phyloP scores from a whole-genome alignment of 2,329 filamentous ascomycete genomes.

The Fusarium zealandicum region DNA sequence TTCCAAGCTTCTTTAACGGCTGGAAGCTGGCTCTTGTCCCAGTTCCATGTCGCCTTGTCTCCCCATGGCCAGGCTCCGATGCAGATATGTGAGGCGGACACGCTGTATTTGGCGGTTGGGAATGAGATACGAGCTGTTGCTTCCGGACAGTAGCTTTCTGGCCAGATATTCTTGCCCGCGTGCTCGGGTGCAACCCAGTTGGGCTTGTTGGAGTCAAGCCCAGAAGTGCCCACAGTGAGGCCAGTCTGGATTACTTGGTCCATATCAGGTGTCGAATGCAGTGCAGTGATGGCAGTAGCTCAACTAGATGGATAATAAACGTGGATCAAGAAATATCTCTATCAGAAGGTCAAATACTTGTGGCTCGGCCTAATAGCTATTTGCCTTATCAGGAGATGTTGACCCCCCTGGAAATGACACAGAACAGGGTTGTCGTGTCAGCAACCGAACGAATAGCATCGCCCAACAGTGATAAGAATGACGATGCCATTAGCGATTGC shows the following conservation, averaged over 20 bases:
- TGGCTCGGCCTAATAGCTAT: no score
- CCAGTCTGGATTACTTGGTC: not conserved
- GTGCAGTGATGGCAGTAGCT: no score
- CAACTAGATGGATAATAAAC: no score
- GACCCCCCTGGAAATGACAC: no score
- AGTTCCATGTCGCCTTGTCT: conserved; percentile 13
- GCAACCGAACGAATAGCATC: no score
- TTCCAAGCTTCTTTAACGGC: conserved; percentile 9
- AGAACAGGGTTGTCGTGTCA: no score
- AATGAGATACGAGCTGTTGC: not conserved
- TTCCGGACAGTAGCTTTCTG: not conserved
- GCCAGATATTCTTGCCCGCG: not conserved
- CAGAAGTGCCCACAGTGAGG: not conserved
- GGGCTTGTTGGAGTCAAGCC: conserved; percentile 1
- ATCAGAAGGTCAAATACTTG: no score
- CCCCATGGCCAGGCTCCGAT: conserved; percentile 12
- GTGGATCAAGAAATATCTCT: no score
- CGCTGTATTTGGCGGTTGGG: not conserved
- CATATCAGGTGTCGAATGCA: not conserved
- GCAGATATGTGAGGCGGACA: not conserved
- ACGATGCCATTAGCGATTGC: no score
- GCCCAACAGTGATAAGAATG: no score
- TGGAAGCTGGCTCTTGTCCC: conserved; percentile 1
- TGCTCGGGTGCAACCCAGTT: conserved; percentile 8
- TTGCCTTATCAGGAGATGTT: no score